A percentile compares a stretch with the other conserved stretches of the same genome.
phyloP scores from a whole-genome alignment of 495 filamentous ascomycete genomes.

The Pyronema domesticum region DNA sequence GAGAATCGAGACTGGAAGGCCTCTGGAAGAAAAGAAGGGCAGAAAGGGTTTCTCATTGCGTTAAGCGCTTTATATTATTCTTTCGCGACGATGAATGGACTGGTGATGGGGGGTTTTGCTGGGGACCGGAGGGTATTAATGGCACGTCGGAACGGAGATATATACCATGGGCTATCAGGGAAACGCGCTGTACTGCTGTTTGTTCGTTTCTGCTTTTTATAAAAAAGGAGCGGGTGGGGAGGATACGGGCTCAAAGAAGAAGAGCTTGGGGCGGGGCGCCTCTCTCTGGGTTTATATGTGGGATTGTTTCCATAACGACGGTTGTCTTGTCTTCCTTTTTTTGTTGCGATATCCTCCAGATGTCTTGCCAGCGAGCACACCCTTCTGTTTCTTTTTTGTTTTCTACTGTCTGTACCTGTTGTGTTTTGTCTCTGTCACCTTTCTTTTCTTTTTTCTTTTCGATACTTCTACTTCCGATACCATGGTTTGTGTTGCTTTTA shows the following conservation, averaged over 20 bases:
- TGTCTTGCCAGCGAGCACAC: slow-evolving; percentile 3
- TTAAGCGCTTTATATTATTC: slow-evolving; percentile 30
- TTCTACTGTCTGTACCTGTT: too few species aligned
- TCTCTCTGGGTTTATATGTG: background rate
- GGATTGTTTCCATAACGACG: background rate
- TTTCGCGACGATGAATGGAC: background rate
- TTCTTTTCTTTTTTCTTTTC: background rate
- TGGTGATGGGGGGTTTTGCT: background rate
- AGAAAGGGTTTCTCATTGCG: slow-evolving; percentile 97
- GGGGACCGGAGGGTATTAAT: background rate
- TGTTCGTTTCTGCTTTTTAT: background rate
- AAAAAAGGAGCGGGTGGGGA: background rate
- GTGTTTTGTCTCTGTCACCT: background rate
- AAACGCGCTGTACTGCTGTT: background rate
- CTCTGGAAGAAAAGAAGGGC: slow-evolving; percentile 89
- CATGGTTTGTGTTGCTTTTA: background rate
- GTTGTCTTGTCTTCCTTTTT: background rate
- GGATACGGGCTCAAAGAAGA: background rate
- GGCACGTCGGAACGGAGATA: background rate
- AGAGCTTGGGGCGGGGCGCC: background rate
- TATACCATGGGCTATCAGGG: background rate
- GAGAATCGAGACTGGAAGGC: slow-evolving; percentile 79
- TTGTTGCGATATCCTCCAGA: background rate
- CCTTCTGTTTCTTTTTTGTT: background rate
- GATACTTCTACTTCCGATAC: background rate